Base-by-base conservation (phyloP, 2,329 filamentous ascomycete species). In the Penicillium glabrum region DNA sequence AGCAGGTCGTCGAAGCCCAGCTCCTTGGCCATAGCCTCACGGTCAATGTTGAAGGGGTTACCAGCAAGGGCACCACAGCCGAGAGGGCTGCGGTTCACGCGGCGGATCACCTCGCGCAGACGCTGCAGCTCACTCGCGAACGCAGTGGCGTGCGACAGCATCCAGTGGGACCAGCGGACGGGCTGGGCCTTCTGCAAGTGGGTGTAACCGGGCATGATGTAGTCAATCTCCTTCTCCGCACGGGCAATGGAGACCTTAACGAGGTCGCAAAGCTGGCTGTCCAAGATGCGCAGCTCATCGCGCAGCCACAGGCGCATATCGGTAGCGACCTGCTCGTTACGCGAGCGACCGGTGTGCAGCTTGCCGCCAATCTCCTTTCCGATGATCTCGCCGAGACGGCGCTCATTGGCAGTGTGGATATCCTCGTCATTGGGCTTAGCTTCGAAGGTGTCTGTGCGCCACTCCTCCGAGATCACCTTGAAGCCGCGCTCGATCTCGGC, bases 251-350 rank as follows among this genome's bases (percentile, higher is more conserved):
- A 84, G 47, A 92, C 88, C 67, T 84, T 80, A 41, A 96, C 79
- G 64, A 96, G 83, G 53, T 85, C 82, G 44, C 85, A 80, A 5
- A 96, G 81, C 66, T 87, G 85, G 35, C 66, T 73, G 66, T 96
- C 90, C 51, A 96, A 85, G 61, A 81, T 80, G 55, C 82, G 82
- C 56, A 96, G 79, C 77, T 89, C 83, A 62, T 93, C 87, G 44
- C 91, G 83, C 61, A 96, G 77, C 91, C 91, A 97, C 73, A 96
- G 80, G 59, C 91, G 87, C 89, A 96, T 93, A 69, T 96, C 91
- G 23, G 89, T 93, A 47, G 88, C 91, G 55, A 96, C 86, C 77
- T 96, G 92, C 77, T 97, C 92, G 70, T 96, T 96, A 66, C 92
- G 85, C 73, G 89, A 93, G 51, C 93, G 88, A 44, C 88, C 88